A percentile compares a stretch with the other conserved stretches of the same genome.
Conservation (phyloP, 441 rosid genomes). For the Theobroma grandiflorum region DNA sequence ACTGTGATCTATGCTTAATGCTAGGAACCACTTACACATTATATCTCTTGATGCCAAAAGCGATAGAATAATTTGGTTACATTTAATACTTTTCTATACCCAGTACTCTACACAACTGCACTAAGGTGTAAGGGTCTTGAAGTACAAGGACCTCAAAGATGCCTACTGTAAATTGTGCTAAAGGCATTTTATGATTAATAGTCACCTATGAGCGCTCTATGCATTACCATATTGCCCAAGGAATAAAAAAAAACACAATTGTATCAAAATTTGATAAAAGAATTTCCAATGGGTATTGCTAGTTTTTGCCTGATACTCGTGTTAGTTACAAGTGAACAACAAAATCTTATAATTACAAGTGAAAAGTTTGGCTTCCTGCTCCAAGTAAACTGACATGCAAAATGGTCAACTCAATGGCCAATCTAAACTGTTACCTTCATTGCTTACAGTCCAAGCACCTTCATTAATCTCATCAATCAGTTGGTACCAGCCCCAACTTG, state of each 20-base stretch:
- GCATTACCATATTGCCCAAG: not conserved
- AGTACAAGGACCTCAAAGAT: too few relatives aligned
- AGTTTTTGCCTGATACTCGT: not conserved
- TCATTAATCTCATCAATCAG: constrained; percentile 67
- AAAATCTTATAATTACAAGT: constrained; percentile 1
- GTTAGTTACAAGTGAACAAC: not conserved
- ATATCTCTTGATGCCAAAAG: too few relatives aligned
- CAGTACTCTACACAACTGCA: too few relatives aligned
- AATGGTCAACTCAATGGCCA: constrained; percentile 54
- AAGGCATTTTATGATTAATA: too few relatives aligned
- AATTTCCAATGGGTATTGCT: not conserved
- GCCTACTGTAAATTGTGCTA: too few relatives aligned
- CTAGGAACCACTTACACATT: too few relatives aligned
- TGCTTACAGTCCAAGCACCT: constrained; percentile 76
- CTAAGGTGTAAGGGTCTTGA: too few relatives aligned
- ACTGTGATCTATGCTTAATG: too few relatives aligned
- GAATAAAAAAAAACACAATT: not conserved
- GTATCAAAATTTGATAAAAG: not conserved
- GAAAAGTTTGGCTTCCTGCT: not conserved
- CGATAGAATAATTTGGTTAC: too few relatives aligned
- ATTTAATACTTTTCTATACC: too few relatives aligned
- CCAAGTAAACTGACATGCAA: not conserved
- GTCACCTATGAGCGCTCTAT: too few relatives aligned
- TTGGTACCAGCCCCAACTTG: constrained; percentile 89
- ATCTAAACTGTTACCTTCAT: constrained; percentile 40